These are phyloP conservation scores for Cercophora newfieldiana DNA, from an alignment of 495 filamentous ascomycete genomes.

Conservation along the genomic window DNA sequence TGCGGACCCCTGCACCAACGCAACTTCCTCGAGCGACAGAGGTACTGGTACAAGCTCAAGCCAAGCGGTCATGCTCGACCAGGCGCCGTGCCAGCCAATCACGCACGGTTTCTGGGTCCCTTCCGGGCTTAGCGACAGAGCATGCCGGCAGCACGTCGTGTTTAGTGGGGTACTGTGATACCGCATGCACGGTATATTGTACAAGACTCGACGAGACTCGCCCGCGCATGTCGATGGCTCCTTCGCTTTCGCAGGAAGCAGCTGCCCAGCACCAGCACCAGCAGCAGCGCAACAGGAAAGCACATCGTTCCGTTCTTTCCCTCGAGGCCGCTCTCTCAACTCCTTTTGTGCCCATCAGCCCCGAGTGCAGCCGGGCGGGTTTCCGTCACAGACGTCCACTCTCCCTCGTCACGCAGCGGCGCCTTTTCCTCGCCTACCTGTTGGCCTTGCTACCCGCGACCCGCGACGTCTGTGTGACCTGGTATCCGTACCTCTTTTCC, in stretches of 20 bases:
- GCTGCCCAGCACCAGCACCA: not conserved
- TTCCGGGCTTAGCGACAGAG: constrained; percentile 17
- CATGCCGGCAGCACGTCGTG: constrained; percentile 16
- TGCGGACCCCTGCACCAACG: constrained; percentile 16
- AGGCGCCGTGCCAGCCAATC: constrained; percentile 20
- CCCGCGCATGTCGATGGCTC: not conserved
- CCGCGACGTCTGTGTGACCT: constrained; percentile 13
- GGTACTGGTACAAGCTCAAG: constrained; percentile 26
- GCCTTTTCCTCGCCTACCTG: not conserved
- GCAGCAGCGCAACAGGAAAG: not conserved
- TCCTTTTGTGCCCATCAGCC: not conserved
- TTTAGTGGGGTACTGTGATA: constrained; percentile 10
- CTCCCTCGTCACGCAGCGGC: constrained; percentile 6
- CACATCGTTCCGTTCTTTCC: not conserved
- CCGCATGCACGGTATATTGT: constrained; percentile 18
- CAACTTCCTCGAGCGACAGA: not conserved
- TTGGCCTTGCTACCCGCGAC: constrained; percentile 4
- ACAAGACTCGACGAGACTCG: constrained; percentile 7
- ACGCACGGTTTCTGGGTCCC: not conserved
- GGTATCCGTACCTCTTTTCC: constrained; percentile 9
- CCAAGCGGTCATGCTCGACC: constrained; percentile 14
- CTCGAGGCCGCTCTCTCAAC: not conserved
- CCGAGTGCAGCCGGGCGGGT: not conserved
- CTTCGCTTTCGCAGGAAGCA: not conserved
- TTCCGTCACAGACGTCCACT: constrained; percentile 11